Percentiles rank a stretch among this genome's conserved stretches.
phyloP scores from a whole-genome alignment of 1,139 yeast genomes.

The Protomyces macrosporus region DNA sequence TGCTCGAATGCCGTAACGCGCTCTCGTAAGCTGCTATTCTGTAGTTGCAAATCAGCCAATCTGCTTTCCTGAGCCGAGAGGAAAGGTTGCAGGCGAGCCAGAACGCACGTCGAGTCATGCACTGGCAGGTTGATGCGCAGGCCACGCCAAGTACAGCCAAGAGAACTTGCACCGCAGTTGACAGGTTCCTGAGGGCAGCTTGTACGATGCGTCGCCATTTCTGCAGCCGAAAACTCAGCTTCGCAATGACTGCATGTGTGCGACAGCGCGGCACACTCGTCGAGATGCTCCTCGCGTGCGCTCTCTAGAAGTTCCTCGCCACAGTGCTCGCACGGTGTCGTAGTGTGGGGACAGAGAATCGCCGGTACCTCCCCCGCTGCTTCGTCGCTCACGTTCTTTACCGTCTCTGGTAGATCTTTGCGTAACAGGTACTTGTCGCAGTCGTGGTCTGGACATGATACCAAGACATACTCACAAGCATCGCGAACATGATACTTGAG shows the following conservation, averaged over 20 bases:
- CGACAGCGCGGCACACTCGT: slow-evolving; percentile 15
- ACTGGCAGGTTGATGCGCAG: background rate
- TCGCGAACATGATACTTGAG: slow-evolving; percentile 2
- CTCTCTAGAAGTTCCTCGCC: slow-evolving; percentile 1
- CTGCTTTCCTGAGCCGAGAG: background rate
- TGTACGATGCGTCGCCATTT: background rate
- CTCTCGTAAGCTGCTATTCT: background rate
- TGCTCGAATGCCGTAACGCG: background rate
- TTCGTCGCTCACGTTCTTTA: background rate
- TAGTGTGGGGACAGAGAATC: background rate
- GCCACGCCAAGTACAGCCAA: slow-evolving; percentile 11
- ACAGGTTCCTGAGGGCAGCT: background rate
- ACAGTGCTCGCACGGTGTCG: slow-evolving; percentile 14
- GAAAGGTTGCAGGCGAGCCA: background rate
- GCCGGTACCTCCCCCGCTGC: background rate
- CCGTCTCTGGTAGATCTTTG: background rate
- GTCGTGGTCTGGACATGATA: background rate
- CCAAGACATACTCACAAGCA: slow-evolving; percentile 1
- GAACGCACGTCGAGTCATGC: background rate
- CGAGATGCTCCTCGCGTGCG: slow-evolving; percentile 1
- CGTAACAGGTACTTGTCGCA: background rate
- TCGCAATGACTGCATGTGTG: slow-evolving; percentile 5
- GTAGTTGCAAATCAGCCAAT: background rate
- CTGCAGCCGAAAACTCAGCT: slow-evolving; percentile 1
- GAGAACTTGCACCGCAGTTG: background rate